A percentile compares a stretch with the other conserved stretches of the same genome.
Conservation (phyloP, 2,329 filamentous ascomycete genomes). For the Pseudogymnoascus sp. region DNA sequence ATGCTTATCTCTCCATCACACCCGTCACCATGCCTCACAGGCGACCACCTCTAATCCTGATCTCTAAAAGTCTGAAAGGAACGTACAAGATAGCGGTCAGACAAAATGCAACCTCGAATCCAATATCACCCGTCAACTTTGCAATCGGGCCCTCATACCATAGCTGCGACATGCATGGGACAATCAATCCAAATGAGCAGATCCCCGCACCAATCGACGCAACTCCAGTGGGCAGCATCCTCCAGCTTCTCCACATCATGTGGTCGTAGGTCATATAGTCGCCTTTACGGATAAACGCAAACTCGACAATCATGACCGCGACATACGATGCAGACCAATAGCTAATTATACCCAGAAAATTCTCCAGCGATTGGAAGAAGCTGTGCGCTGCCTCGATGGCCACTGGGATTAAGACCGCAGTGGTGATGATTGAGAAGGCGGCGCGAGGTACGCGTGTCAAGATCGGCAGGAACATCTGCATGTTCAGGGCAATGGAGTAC, state of each 20-base stretch:
- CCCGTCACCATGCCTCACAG: not conserved
- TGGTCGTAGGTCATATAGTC: constrained; percentile 30
- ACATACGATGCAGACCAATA: constrained; percentile 29
- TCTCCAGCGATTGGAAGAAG: constrained; percentile 39
- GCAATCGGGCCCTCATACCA: constrained; percentile 58
- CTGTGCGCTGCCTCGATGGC: constrained; percentile 46
- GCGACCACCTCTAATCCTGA: constrained; percentile 21
- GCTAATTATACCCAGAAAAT: constrained; percentile 26
- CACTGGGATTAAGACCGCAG: constrained; percentile 52
- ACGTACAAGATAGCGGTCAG: constrained; percentile 38
- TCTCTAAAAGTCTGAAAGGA: constrained; percentile 36
- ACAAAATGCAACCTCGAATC: constrained; percentile 56
- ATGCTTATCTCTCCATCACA: not conserved
- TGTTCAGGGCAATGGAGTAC: constrained; percentile 58
- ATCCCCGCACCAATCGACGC: constrained; percentile 34
- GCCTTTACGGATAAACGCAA: constrained; percentile 28
- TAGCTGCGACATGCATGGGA: constrained; percentile 53
- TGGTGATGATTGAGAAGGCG: constrained; percentile 50
- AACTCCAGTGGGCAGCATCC: constrained; percentile 34
- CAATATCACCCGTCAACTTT: constrained; percentile 54
- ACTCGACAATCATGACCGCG: constrained; percentile 30
- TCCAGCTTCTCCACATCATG: constrained; percentile 31
- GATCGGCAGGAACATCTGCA: constrained; percentile 53
- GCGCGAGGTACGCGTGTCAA: constrained; percentile 50
- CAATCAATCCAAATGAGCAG: constrained; percentile 39